These are phyloP conservation scores for Penicillium salamii DNA, from an alignment of 495 filamentous ascomycete genomes.

Conservation along the genomic window DNA sequence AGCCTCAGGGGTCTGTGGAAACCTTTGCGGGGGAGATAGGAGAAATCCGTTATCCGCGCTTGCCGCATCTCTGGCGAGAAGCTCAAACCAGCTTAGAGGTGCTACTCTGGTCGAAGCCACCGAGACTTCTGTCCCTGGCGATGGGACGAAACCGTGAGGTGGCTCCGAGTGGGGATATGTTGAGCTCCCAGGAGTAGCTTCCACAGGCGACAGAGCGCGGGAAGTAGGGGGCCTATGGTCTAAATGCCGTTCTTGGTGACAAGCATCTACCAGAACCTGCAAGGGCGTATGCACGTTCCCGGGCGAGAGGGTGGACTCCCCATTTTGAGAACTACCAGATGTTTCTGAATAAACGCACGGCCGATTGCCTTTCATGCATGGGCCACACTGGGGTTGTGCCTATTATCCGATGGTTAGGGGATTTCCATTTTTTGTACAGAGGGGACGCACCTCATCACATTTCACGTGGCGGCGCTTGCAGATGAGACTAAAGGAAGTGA, in stretches of 20 bases:
- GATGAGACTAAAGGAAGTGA: constrained; percentile 14
- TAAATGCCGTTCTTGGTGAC: constrained; percentile 19
- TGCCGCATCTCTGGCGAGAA: constrained; percentile 28
- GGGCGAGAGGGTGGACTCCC: neutral
- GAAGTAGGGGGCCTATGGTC: neutral
- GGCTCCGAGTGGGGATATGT: neutral
- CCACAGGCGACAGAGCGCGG: neutral
- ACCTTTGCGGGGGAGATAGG: constrained; percentile 19
- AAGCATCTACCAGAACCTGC: constrained; percentile 25
- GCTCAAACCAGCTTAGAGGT: constrained; percentile 31
- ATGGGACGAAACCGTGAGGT: constrained; percentile 13
- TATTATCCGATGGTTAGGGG: neutral
- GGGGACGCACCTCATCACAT: constrained; percentile 25
- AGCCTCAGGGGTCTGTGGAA: neutral
- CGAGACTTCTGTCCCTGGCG: constrained; percentile 26
- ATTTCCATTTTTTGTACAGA: neutral
- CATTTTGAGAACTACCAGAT: neutral
- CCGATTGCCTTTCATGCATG: constrained; percentile 30
- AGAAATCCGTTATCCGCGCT: constrained; percentile 25
- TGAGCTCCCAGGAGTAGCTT: neutral
- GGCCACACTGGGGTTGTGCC: constrained; percentile 30
- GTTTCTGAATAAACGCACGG: constrained; percentile 20
- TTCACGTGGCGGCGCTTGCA: constrained; percentile 35
- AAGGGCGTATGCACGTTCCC: constrained; percentile 15
- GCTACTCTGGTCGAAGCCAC: constrained; percentile 16